Percentiles rank a stretch among this genome's conserved stretches.
These are phyloP conservation scores for Taphrina flavorubra DNA, from an alignment of 1,139 yeast genomes.

Conservation along the genomic window DNA sequence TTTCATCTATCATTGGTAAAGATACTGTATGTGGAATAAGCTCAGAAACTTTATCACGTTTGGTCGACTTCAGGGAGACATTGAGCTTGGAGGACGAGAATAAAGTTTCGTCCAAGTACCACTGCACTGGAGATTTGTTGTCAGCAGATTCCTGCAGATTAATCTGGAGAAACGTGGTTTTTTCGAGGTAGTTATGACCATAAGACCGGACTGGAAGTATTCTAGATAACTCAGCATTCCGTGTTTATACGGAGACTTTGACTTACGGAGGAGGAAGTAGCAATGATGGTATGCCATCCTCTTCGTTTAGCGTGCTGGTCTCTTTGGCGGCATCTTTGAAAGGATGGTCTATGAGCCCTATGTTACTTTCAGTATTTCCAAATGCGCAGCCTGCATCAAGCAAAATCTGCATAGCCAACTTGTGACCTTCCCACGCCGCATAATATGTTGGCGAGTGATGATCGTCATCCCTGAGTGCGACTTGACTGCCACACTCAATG, in stretches of 20 bases:
- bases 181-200: slow-evolving; percentile 93
- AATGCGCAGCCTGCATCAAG: slow-evolving; percentile 45
- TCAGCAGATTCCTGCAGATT: slow-evolving; percentile 59
- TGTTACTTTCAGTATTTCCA: slow-evolving; percentile 32
- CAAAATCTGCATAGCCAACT: slow-evolving; percentile 73
- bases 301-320: slow-evolving; percentile 38
- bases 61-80: slow-evolving; percentile 64
- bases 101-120: slow-evolving; percentile 35
- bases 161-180: slow-evolving; percentile 80
- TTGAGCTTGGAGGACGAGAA: slow-evolving; percentile 66
- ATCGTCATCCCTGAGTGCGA: slow-evolving; percentile 78
- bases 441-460: slow-evolving; percentile 83
- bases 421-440: slow-evolving; percentile 93
- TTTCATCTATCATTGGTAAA: slow-evolving; percentile 76
- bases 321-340: slow-evolving; percentile 50
- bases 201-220: slow-evolving; percentile 89
- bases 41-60: slow-evolving; percentile 58
- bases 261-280: slow-evolving; percentile 82
- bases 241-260: neutral
- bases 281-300: slow-evolving; percentile 84
- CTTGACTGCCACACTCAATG: slow-evolving; percentile 73
- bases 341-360: neutral
- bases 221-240: neutral
- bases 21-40: slow-evolving; percentile 79
- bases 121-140: slow-evolving; percentile 25